Conservation (phyloP, 495 filamentous ascomycete genomes). For the Lindgomyces ingoldianus region DNA sequence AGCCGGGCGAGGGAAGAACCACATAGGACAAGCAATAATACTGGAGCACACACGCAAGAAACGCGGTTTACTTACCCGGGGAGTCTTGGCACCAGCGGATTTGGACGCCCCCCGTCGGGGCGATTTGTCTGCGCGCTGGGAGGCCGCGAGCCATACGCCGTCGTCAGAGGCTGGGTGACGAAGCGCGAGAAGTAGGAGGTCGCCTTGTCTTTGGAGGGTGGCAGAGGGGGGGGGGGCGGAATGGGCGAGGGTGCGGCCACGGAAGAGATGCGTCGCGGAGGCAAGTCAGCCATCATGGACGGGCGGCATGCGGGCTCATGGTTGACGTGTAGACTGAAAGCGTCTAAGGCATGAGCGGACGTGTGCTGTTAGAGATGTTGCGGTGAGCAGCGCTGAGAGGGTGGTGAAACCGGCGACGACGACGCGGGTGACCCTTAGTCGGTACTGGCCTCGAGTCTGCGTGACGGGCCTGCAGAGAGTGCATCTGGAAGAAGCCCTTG, state of each 20-base stretch:
- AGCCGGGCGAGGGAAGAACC: not conserved
- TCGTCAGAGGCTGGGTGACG: slow-evolving; percentile 54
- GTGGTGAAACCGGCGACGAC: not conserved
- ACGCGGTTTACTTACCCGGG: slow-evolving; percentile 31
- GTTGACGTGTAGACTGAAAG: not conserved
- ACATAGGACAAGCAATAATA: not conserved
- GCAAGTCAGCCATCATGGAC: slow-evolving; percentile 47
- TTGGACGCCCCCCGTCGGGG: slow-evolving; percentile 29
- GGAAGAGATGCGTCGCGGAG: slow-evolving; percentile 42
- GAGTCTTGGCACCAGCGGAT: slow-evolving; percentile 34
- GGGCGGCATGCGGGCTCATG: not conserved
- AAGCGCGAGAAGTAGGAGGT: slow-evolving; percentile 59
- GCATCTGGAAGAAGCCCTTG: too few relatives aligned
- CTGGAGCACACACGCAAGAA: too few relatives aligned
- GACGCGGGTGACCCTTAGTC: not conserved
- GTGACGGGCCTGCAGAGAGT: not conserved
- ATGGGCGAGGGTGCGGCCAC: slow-evolving; percentile 34
- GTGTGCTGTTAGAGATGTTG: too few relatives aligned
- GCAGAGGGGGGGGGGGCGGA: slow-evolving; percentile 56
- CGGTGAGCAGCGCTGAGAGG: not conserved
- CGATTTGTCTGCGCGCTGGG: slow-evolving; percentile 52
- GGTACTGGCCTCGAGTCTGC: not conserved
- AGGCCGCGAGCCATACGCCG: slow-evolving; percentile 56
- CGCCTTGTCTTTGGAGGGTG: slow-evolving; percentile 45
- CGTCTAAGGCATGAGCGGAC: too few relatives aligned